Evolutionary conservation across 768 basidiomycete genomes (phyloP), one percentile per base, ranked within the genome.

Genomic region (Leccinum aurantiacum): DNA sequence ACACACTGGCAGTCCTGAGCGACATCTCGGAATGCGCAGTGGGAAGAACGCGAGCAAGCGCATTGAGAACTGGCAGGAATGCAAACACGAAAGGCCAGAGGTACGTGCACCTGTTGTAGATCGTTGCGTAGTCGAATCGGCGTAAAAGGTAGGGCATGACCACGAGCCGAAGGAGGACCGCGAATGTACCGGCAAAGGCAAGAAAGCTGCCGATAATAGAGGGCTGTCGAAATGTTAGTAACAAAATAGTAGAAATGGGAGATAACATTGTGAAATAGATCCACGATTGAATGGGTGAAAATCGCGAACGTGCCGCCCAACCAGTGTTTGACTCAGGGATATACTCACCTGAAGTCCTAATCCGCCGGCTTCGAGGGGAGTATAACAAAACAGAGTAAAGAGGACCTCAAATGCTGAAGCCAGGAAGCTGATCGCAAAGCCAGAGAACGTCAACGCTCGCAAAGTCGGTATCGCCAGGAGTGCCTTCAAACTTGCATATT

Each of bases 151-250:
- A 60, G 14, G 85, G 84, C 73, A 86, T 76, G 50, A 79, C 63
- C 59, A 79, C 69, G 15, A 85, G 67, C 62, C 85, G 84, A 41
- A 83, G 76, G 6, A 73, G 48, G 19, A 78, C 77, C 4, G 84
- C 76, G 41, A 81, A 74, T n/a, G 67, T 59, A 37, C 83, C 83
- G 3, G 81, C 78, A 27, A 78, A 70, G 9, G 84, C 79, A 47
- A 87, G 81, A 22, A 82, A 77, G 57, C 79, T 79, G 5, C 86
- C 85, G 54, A 85, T 87, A 62, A 84, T 74, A 25, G 79, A 76
- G 5, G 80, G 76, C 82, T 85, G 63, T 17, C 10, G 52, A 33
- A 35, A 54, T 6, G 37, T 41, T 2, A 37, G 53, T 27, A 57
- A 57, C 14, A 2, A 2, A 68, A 80, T 62, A 60, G 9, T 22